Evolutionary conservation across 441 rosid genomes (phyloP), one percentile per base, ranked within the genome.

Genomic region (Mallotus japonicus): DNA sequence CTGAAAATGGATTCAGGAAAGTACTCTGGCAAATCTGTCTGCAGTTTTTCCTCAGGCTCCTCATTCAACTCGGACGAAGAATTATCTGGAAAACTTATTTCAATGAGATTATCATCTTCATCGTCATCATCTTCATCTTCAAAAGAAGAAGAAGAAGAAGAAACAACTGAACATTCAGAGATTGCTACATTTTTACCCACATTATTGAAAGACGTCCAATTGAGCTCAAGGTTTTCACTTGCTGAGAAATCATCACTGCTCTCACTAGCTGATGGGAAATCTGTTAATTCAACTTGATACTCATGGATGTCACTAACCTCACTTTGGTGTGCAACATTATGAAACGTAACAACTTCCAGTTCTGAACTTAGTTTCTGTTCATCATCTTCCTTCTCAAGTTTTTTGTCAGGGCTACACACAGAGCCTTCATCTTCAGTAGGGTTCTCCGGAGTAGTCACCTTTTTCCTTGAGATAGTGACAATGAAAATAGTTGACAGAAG

Each of bases 91-190:
- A 90, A 82, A 70, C 77, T 77, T 65, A 90, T 90, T 77, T 90
- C 96, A 75, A 87, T 90, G 61, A 90, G 93, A 53, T 84, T 79
- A 78, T 88, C 96, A 62, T 86, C 93, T 42, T 89, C 95, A 32
- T 83, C 81, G 0, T 77, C 85, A 8, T 72, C 79, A 16, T 24
- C 28, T 24, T 24, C 28, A 24, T 24, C 28, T 24, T 24, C 28
- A 24, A 2, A 24, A 24, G 28, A 24, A 24, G 28, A 24, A 24
- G 28, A 24, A 24, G 28, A 24, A 24, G 76, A 79, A 32, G 75
- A 73, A 47, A 78, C 76, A 53, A 64, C 56, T 60, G 77, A 73
- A 58, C 77, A 81, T 57, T 82, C 77, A 64, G 78, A 73, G 15
- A 73, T 67, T 47, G 70, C 71, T 46, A 61, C 75, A 34, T 57